Percentiles rank a stretch among this genome's conserved stretches.
phyloP scores from a whole-genome alignment of 148 eudicot genomes.

The Selenicereus undatus region DNA sequence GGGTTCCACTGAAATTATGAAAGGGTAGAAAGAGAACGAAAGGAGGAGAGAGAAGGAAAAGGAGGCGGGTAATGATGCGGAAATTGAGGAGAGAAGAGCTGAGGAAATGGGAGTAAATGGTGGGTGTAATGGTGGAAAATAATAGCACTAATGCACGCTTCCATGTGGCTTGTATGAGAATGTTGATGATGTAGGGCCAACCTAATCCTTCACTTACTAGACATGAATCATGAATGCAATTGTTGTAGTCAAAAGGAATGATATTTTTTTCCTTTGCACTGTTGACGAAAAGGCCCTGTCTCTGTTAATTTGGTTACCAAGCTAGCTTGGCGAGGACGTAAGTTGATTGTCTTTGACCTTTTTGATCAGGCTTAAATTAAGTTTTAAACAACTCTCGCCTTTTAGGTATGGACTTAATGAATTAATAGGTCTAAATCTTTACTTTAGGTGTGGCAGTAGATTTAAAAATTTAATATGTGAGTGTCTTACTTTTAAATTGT shows the following conservation, averaged over 20 bases:
- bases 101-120: conserved; percentile 14
- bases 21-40: neutral
- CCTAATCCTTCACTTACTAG: conserved; percentile 7
- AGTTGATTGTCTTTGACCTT: neutral
- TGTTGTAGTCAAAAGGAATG: conserved; percentile 2
- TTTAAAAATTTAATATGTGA: too few relatives aligned
- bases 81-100: conserved; percentile 26
- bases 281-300: neutral
- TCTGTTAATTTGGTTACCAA: neutral
- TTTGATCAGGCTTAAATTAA: neutral
- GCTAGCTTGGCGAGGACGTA: neutral
- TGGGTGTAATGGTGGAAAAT: conserved; percentile 22
- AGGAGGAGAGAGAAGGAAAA: neutral
- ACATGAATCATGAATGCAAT: neutral
- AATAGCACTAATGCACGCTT: conserved; percentile 28
- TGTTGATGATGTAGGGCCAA: conserved; percentile 26
- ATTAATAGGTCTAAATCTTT: neutral
- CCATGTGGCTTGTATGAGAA: conserved; percentile 29
- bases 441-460: too few relatives aligned
- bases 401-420: neutral
- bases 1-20: conserved; percentile 16
- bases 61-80: conserved; percentile 30
- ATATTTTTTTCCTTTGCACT: neutral
- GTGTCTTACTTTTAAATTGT: too few relatives aligned
- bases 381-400: neutral